Evolutionary conservation across 768 basidiomycete genomes (phyloP).

Genomic region (Leucosporidium creatinivorum): DNA sequence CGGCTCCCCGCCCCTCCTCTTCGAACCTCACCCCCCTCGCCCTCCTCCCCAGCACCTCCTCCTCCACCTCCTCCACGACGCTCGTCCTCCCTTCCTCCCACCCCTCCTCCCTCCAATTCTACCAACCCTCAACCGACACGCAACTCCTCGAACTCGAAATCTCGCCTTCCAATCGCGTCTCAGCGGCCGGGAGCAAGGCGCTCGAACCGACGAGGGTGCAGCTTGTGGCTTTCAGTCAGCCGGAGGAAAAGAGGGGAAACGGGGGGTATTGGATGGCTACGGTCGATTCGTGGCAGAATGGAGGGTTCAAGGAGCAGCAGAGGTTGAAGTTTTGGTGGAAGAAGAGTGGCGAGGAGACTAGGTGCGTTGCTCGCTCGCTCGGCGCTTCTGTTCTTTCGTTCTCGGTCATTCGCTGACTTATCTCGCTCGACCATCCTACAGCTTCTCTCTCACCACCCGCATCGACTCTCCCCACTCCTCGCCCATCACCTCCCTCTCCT

Average conservation of each 20-base stretch:
- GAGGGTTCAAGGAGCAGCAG: constrained; percentile 61
- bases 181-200: constrained; percentile 59
- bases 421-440: background rate
- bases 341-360: constrained; percentile 50
- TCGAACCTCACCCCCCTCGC: constrained; percentile 53
- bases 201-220: constrained; percentile 72
- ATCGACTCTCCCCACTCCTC: constrained; percentile 79
- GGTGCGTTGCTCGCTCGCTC: constrained; percentile 50
- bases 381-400: constrained; percentile 40
- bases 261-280: constrained; percentile 78
- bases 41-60: too few relatives aligned
- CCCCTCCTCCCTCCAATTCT: constrained; percentile 87
- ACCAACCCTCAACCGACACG: constrained; percentile 62
- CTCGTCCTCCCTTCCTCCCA: constrained; percentile 88
- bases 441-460: constrained; percentile 65
- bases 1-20: background rate
- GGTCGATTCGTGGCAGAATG: constrained; percentile 64
- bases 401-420: background rate
- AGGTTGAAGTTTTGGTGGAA: constrained; percentile 89
- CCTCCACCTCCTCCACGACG: constrained; percentile 51
- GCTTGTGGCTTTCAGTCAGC: constrained; percentile 54
- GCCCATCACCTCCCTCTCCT: constrained; percentile 58
- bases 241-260: background rate
- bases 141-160: constrained; percentile 83
- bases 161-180: constrained; percentile 83